Base-by-base conservation (phyloP, 169 alveolate genomes). In the Plasmodium vivax region DNA sequence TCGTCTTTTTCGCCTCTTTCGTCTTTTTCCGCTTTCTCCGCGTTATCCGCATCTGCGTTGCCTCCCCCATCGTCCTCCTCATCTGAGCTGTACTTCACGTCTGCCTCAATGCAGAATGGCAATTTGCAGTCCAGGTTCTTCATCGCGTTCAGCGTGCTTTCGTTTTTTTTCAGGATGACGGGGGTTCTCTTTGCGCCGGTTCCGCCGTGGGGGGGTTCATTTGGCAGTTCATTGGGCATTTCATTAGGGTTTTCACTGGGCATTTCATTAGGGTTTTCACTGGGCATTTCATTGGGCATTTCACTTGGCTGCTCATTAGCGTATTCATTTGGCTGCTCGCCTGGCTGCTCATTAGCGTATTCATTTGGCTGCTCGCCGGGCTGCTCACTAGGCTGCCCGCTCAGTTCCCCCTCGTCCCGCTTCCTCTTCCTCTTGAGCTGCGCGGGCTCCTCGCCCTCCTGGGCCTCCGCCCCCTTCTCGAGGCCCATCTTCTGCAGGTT, bases 101-200 rank as follows among this genome's bases (percentile, higher is more conserved):
- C 94, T 2, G 51, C 43, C 62, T 90, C 94, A 41, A 90, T 43
- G 74, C 94, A 90, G 73, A 58, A 72, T 7, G 94, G 94, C 10
- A 90, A 30, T 73, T 80, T 90, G 45, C 72, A 58, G 8, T 90
- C 94, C 36, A 19, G 7, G 51, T 34, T 30, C 80, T 62, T 90
- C 58, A 81, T 74, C 34, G 73, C 74, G 74, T 90, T 90, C 58
- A 90, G 82, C 1, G 94, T 90, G 41, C 27, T 62, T 80, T 90
- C 94, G 68, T 90, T 90, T 27, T 90, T 90, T 90, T 34, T 79
- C 74, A 90, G 74, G 58, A 90, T 58, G 43, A 90, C 94, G 27
- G 23, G 82, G 73, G 68, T 90, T 80, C 74, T 90, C 82, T 90
- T 90, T 7, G 27, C 23, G 19, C 45, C 81, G 27, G 45, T 77